These are phyloP conservation scores for Serpula lacrymans DNA, from an alignment of 768 basidiomycete species.

Conservation along the genomic window DNA sequence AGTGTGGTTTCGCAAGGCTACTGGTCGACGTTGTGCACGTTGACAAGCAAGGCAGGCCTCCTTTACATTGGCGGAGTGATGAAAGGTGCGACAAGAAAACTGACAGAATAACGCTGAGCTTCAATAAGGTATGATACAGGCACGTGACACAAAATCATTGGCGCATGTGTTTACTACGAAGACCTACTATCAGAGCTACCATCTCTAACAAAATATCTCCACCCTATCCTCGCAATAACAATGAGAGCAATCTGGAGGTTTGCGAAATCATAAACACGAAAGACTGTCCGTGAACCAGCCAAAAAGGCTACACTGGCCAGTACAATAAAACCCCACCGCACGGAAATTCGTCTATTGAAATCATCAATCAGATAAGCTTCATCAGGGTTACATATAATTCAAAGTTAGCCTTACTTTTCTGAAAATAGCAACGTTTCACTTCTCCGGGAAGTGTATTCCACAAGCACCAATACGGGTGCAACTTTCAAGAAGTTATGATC, in stretches of 20 bases:
- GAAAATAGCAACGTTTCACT: slow-evolving; percentile 34
- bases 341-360: slow-evolving; percentile 35
- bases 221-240: slow-evolving; percentile 45
- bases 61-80: not conserved
- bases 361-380: not conserved
- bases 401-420: too few relatives aligned
- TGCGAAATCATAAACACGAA: slow-evolving; percentile 61
- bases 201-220: slow-evolving; percentile 51
- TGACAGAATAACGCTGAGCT: too few relatives aligned
- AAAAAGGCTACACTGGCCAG: slow-evolving; percentile 56
- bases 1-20: not conserved
- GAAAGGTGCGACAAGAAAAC: too few relatives aligned
- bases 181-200: too few relatives aligned
- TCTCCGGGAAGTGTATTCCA: slow-evolving; percentile 57
- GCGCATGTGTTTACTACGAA: too few relatives aligned
- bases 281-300: slow-evolving; percentile 64
- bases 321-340: slow-evolving; percentile 51
- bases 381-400: slow-evolving; percentile 32
- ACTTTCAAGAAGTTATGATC: slow-evolving; percentile 73
- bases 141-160: too few relatives aligned
- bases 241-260: slow-evolving; percentile 35
- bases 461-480: slow-evolving; percentile 59
- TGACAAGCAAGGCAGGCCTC: not conserved
- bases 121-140: too few relatives aligned
- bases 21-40: not conserved